Conservation (phyloP, 2,329 filamentous ascomycete species). For the Raffaelea ambrosiae region DNA sequence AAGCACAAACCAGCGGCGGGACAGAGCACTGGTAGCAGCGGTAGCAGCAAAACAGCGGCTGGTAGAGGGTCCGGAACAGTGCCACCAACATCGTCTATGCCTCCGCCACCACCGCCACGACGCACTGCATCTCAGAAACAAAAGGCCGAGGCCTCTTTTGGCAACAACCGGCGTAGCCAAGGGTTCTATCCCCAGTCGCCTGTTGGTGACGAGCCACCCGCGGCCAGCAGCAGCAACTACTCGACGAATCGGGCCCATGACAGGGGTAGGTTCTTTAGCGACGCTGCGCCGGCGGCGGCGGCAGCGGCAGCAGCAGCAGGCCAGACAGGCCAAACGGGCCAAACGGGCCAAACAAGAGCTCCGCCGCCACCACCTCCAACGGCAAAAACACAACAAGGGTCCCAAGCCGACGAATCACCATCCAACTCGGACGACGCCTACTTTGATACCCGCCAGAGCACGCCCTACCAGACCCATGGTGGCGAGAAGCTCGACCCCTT, state of each 20-base stretch:
- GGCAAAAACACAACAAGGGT: slow-evolving; percentile 22
- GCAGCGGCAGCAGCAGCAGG: not conserved
- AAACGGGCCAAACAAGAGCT: slow-evolving; percentile 7
- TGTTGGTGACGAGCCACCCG: slow-evolving; percentile 43
- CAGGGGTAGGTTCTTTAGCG: not conserved
- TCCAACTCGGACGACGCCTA: slow-evolving; percentile 18
- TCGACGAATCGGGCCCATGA: slow-evolving; percentile 25
- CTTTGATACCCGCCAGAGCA: slow-evolving; percentile 44
- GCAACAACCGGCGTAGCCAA: slow-evolving; percentile 31
- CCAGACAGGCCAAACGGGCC: slow-evolving; percentile 13
- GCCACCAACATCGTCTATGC: not conserved
- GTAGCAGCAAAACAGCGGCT: slow-evolving; percentile 1
- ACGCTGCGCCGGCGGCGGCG: not conserved
- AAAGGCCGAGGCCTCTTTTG: slow-evolving; percentile 47
- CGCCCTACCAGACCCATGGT: slow-evolving; percentile 45
- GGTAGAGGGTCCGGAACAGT: too few species aligned
- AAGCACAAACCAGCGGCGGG: slow-evolving; percentile 6
- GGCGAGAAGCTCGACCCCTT: slow-evolving; percentile 54
- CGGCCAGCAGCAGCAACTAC: slow-evolving; percentile 40
- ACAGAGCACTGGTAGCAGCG: slow-evolving; percentile 1
- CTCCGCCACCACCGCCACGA: slow-evolving; percentile 29
- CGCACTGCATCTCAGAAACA: slow-evolving; percentile 44
- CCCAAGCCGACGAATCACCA: not conserved
- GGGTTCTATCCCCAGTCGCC: slow-evolving; percentile 43
- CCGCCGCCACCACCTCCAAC: slow-evolving; percentile 28